phyloP scores from a whole-genome alignment of 805 yeast species.

The Hyphopichia homilentoma region DNA sequence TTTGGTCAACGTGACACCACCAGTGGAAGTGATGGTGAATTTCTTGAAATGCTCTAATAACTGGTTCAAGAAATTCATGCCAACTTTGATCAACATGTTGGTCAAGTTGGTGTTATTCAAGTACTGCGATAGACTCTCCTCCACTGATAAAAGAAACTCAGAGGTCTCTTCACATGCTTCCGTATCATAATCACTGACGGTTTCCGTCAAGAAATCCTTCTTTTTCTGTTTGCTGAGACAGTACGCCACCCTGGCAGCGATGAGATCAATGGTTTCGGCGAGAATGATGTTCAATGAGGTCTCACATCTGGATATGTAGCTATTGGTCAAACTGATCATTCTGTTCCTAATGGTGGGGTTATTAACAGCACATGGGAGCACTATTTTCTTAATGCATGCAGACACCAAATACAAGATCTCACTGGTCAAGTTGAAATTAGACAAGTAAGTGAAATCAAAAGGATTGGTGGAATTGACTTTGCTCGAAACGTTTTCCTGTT shows the following conservation, averaged over 20 bases:
- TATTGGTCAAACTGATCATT: constrained; percentile 60
- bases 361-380: constrained; percentile 69
- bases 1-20: constrained; percentile 77
- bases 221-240: constrained; percentile 62
- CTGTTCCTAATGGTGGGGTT: constrained; percentile 54
- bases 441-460: constrained; percentile 46
- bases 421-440: constrained; percentile 48
- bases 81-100: constrained; percentile 52
- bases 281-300: constrained; percentile 61
- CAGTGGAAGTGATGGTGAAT: constrained; percentile 72
- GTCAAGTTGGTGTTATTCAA: constrained; percentile 43
- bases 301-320: constrained; percentile 58
- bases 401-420: constrained; percentile 65
- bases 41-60: constrained; percentile 71
- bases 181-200: constrained; percentile 56
- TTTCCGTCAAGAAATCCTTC: constrained; percentile 59
- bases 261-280: constrained; percentile 52
- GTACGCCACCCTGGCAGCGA: constrained; percentile 45
- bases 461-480: constrained; percentile 18
- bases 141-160: constrained; percentile 43
- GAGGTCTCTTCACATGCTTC: constrained; percentile 64
- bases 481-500: constrained; percentile 28
- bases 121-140: constrained; percentile 35
- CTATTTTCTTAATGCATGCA: constrained; percentile 67
- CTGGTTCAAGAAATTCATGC: constrained; percentile 52